phyloP scores from a whole-genome alignment of 192 early-diverging fungal species.

The Coemansia sp. region DNA sequence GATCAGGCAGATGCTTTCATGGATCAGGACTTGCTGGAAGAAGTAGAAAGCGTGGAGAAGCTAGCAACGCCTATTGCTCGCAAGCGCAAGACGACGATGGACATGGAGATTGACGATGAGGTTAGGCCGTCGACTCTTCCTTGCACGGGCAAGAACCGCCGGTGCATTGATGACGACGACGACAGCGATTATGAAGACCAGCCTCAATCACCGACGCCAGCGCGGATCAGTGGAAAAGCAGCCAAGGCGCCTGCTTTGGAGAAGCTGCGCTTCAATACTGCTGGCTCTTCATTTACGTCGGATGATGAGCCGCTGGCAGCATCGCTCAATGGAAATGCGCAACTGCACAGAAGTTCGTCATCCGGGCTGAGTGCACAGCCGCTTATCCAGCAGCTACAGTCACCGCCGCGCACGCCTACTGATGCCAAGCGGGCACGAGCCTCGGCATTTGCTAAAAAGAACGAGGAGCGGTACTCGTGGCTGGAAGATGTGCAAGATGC shows the following conservation, averaged over 20 bases:
- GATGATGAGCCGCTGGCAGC: conserved; percentile 21
- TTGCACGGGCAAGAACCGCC: conserved; percentile 10
- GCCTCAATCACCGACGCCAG: neutral
- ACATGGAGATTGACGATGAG: conserved; percentile 11
- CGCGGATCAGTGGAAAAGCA: neutral
- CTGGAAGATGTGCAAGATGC: conserved; percentile 79
- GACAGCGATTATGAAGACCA: conserved; percentile 39
- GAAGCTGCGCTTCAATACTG: conserved; percentile 10
- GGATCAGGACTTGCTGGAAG: conserved; percentile 32
- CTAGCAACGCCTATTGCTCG: conserved; percentile 9
- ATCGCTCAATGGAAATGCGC: neutral
- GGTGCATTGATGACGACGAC: conserved; percentile 30
- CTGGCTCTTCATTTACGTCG: conserved; percentile 18
- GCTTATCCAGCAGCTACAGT: conserved; percentile 11
- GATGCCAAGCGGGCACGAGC: conserved; percentile 54
- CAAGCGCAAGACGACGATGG: conserved; percentile 22
- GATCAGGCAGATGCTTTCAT: conserved; percentile 17
- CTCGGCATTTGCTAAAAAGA: conserved; percentile 79
- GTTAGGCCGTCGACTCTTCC: neutral
- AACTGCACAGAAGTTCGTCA: too few species aligned
- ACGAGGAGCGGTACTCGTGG: conserved; percentile 83
- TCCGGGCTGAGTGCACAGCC: neutral
- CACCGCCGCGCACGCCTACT: conserved; percentile 17
- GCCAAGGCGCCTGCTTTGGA: conserved; percentile 12
- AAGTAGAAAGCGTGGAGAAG: conserved; percentile 26